Conservation (phyloP, 805 yeast genomes). For the Wickerhamomyces mucosus region DNA sequence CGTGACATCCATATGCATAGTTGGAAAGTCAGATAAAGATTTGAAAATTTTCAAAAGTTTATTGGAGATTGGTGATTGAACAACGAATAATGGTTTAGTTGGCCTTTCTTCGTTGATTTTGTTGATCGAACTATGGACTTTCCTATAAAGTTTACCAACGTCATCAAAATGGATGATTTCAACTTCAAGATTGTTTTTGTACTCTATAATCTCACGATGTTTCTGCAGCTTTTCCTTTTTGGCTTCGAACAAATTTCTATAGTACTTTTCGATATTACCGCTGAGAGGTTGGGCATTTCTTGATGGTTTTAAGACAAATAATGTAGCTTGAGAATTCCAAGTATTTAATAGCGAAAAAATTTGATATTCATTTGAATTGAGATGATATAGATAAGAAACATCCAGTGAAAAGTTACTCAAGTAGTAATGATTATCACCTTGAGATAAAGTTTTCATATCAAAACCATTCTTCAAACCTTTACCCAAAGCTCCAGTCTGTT, state of each 20-base stretch:
- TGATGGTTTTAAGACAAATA: slow-evolving; percentile 63
- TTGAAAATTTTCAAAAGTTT: slow-evolving; percentile 38
- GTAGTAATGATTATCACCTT: slow-evolving; percentile 41
- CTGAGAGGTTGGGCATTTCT: slow-evolving; percentile 44
- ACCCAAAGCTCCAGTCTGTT: slow-evolving; percentile 75
- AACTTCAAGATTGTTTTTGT: slow-evolving; percentile 44
- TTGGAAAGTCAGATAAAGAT: slow-evolving; percentile 48
- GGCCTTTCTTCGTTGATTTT: slow-evolving; percentile 59
- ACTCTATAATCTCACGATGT: slow-evolving; percentile 38
- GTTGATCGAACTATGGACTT: slow-evolving; percentile 42
- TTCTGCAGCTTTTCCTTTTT: slow-evolving; percentile 37
- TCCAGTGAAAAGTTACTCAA: slow-evolving; percentile 46
- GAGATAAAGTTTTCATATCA: slow-evolving; percentile 43
- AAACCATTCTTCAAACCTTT: slow-evolving; percentile 83
- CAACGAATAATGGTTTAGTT: slow-evolving; percentile 49
- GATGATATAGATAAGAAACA: slow-evolving; percentile 56
- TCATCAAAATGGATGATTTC: slow-evolving; percentile 48
- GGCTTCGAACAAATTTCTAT: slow-evolving; percentile 39
- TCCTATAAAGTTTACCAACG: slow-evolving; percentile 43
- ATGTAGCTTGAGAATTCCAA: slow-evolving; percentile 40
- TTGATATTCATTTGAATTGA: slow-evolving; percentile 66
- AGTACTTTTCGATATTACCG: slow-evolving; percentile 41
- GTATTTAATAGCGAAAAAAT: slow-evolving; percentile 59
- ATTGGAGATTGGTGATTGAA: slow-evolving; percentile 48
- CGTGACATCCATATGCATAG: slow-evolving; percentile 47